phyloP scores from a whole-genome alignment of 176 grass and related monocot genomes.

The Rhynchospora pubera region DNA sequence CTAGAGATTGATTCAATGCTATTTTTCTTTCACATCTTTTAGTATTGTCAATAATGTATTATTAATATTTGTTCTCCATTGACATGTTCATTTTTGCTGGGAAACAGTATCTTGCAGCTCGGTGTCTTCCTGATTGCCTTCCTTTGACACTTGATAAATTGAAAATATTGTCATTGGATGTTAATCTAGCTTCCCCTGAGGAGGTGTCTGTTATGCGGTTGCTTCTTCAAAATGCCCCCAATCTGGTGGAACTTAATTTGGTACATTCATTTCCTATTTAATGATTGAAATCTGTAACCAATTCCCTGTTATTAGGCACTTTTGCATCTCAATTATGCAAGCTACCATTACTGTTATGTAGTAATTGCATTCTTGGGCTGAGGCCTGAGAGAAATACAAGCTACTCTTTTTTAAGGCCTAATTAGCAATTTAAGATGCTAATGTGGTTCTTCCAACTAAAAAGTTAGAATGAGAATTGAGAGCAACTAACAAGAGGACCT shows the following conservation, averaged over 20 bases:
- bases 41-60: not conserved
- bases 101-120: slow-evolving; percentile 17
- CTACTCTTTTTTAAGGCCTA: not conserved
- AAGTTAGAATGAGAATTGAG: not conserved
- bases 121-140: not conserved
- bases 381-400: not conserved
- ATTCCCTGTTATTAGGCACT: not conserved
- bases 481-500: not conserved
- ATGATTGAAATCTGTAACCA: not conserved
- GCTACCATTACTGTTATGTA: not conserved
- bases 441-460: not conserved
- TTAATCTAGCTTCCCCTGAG: not conserved
- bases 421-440: not conserved
- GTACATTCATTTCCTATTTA: not conserved
- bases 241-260: slow-evolving; percentile 2
- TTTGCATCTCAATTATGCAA: not conserved
- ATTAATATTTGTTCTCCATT: not conserved
- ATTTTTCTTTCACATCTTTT: not conserved
- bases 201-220: not conserved
- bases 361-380: not conserved
- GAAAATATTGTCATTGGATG: slow-evolving; percentile 16
- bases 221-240: slow-evolving; percentile 8
- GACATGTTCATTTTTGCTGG: not conserved
- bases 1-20: not conserved
- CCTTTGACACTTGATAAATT: slow-evolving; percentile 4